Percentiles rank a stretch among this genome's conserved stretches.
phyloP scores from a whole-genome alignment of 768 basidiomycete species.

The Boletellus emodensis region DNA sequence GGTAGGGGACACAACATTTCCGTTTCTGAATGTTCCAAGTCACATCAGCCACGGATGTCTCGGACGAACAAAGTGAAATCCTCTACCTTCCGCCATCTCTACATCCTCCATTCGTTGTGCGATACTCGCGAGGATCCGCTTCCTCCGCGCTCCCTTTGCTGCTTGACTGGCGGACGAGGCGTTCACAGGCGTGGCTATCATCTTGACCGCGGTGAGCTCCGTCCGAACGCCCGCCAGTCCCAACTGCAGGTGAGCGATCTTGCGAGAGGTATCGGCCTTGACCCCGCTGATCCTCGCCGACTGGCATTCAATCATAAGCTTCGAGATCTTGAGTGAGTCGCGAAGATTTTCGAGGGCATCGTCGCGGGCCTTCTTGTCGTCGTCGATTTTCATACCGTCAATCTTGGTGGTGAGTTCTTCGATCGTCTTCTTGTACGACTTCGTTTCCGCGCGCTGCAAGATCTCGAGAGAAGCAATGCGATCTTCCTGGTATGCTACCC shows the following conservation, averaged over 20 bases:
- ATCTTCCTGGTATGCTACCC: constrained; percentile 11
- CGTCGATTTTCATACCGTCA: not conserved
- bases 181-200: not conserved
- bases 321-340: not conserved
- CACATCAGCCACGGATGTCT: not conserved
- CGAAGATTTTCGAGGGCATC: constrained; percentile 4
- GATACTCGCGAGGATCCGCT: not conserved
- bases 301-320: constrained; percentile 11
- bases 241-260: constrained; percentile 14
- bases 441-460: constrained; percentile 5
- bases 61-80: not conserved
- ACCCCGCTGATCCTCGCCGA: constrained; percentile 9
- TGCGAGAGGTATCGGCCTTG: constrained; percentile 16
- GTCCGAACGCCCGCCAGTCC: constrained; percentile 8
- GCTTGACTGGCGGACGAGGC: not conserved
- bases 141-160: constrained; percentile 4
- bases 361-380: constrained; percentile 6
- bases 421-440: constrained; percentile 1
- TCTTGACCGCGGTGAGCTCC: constrained; percentile 12
- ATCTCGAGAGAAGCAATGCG: constrained; percentile 7
- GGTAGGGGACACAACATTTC: not conserved
- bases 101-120: not conserved
- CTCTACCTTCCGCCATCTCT: constrained; percentile 6
- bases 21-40: not conserved
- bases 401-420: constrained; percentile 13